Evolutionary conservation across 805 yeast species (phyloP).

Genomic region (Cyberlindnera mississippiensis): DNA sequence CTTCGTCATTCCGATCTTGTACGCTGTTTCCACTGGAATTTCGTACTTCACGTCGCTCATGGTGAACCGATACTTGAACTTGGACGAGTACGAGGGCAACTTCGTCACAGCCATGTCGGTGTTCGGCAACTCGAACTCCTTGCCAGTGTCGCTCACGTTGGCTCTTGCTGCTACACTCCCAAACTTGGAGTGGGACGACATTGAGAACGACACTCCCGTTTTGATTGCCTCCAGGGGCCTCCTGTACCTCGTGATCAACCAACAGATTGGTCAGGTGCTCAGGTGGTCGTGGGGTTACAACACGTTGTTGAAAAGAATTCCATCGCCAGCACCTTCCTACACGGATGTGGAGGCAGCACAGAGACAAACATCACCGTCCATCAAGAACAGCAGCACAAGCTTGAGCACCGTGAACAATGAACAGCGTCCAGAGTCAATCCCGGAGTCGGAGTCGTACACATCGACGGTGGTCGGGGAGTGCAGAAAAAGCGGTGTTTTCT

Average conservation of each 20-base stretch:
- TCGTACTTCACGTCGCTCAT: conserved; percentile 60
- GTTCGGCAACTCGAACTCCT: conserved; percentile 91
- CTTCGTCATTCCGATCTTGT: conserved; percentile 79
- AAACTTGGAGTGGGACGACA: conserved; percentile 69
- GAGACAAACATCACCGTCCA: neutral
- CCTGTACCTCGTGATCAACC: conserved; percentile 67
- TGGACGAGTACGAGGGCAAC: conserved; percentile 76
- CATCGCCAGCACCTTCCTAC: conserved; percentile 15
- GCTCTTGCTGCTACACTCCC: conserved; percentile 76
- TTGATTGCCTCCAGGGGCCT: conserved; percentile 78
- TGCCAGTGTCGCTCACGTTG: conserved; percentile 87
- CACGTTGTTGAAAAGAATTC: conserved; percentile 53
- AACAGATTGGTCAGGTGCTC: conserved; percentile 76
- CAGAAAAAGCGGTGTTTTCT: neutral
- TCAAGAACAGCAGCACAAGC: conserved; percentile 1
- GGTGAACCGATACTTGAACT: conserved; percentile 46
- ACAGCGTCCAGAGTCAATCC: conserved; percentile 71
- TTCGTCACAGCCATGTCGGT: conserved; percentile 97
- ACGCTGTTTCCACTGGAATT: conserved; percentile 74
- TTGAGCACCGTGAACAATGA: neutral
- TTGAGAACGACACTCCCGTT: conserved; percentile 60
- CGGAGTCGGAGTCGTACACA: conserved; percentile 40
- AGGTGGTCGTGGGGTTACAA: conserved; percentile 90
- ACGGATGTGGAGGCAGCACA: conserved; percentile 5
- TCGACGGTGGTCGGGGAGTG: neutral